Base-by-base conservation (phyloP, 176 grass and related monocot genomes). In the Panicum miliaceum region DNA sequence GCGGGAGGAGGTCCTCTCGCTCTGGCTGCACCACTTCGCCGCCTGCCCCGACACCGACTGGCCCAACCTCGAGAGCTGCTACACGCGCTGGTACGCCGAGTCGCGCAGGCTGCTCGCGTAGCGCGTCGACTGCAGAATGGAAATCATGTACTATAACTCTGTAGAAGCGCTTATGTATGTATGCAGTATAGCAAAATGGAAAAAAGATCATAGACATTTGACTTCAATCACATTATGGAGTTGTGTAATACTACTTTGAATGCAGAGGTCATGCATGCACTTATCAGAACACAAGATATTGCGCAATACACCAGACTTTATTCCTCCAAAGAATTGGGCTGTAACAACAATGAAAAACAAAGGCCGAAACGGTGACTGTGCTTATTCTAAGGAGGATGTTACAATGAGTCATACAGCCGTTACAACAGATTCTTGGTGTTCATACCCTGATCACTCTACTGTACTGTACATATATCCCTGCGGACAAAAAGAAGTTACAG, bases 1-100 rank as follows among this genome's bases (percentile, higher is more conserved):
- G 84, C 89, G 91, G 84, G 92, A 98, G 64, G 86, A 88, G 84
- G 70, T 84, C 3, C 65, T 98, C 79, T 82, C 86, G 57, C 88
- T 95, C 47, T 98, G 95, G 95, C 85, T 98, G 77, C 86, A 94
- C 79, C 84, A 94, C 85, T 98, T 94, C 59, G 80, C 92, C 2
- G 78, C 62, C 0, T 91, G 65, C 77, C 75, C 91, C 0, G 87
- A 98, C 75, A 94, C 90, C 23, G 95, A 94, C 77, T 97, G 95
- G 95, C 95, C 95, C 18, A 98, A 93, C 82, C 89, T 93, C 10
- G 89, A 98, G 87, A 12, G 59, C 51, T 93, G 82, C 83, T 95
- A 95, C 86, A 89, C 82, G 47, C 85, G 89, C 6, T 95, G 96
- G 96, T 93, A 95, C 59, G 87, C 87, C 19, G 87, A 93, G 73